Evolutionary conservation across 352 stramenopile genomes (phyloP), one percentile per base, ranked within the genome.

Genomic region (Phytophthora lateralis): DNA sequence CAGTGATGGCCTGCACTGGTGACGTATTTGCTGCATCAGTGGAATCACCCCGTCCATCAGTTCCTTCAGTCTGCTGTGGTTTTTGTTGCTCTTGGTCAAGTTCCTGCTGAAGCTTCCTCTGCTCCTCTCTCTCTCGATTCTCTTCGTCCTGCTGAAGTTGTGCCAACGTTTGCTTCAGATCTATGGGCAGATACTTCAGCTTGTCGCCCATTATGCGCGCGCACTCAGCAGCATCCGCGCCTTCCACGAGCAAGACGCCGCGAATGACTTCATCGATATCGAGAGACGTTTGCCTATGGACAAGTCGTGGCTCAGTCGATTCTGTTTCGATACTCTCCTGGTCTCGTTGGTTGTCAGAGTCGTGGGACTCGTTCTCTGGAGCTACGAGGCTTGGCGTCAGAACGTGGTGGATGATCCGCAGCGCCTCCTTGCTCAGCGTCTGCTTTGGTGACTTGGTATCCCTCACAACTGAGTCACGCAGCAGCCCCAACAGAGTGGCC

Each of bases 361-460:
- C 34, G 10, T 32, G 37, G 14, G 26, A 24, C 4, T 57, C 44
- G 49, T 39, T 55, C 17, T 63, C 30, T 27, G 30, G 12, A 4
- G 14, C 12, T 14, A 29, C 34, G 26, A 67, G 15, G 20, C 18
- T 52, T 51, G 57, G 57, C 21, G 63, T 49, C 29, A 71, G 14
- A 20, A 71, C 45, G 48, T 76, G 60, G 0, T 63, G 45, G 6
- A 83, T 44, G 26, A 83, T 57, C 15, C 55, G 57, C 18, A 87
- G 8, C 15, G 73, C 46, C 46, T 88, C 80, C 32, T 87, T 90
- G 55, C 80, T 89, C 10, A 87, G 34, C 30, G 39, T 72, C 46
- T 87, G 81, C 54, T 89, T 89, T 1, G 61, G 48, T 5, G 78
- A 83, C 47, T 90, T 90, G 8, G 71, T 82, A 32, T 91, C 82